A percentile compares a stretch with the other conserved stretches of the same genome.
Evolutionary conservation across 2,329 filamentous ascomycete species (phyloP).

Genomic region (Fusarium nelsonii): DNA sequence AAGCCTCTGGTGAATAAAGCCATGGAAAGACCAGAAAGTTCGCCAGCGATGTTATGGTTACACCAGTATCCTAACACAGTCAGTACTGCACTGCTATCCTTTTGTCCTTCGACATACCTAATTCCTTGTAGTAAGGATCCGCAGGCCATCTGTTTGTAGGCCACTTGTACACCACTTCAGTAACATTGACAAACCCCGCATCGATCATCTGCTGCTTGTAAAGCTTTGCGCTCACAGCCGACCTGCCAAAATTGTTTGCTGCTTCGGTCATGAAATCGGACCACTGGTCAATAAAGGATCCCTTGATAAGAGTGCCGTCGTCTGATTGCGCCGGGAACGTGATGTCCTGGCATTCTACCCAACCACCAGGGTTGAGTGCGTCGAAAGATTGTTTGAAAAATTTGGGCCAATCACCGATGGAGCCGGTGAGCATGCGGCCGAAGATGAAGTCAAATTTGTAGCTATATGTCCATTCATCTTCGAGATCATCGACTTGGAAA

Average conservation of each 20-base stretch:
- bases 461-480: slow-evolving; percentile 56
- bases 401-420: slow-evolving; percentile 52
- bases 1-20: slow-evolving; percentile 55
- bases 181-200: slow-evolving; percentile 66
- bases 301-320: slow-evolving; percentile 54
- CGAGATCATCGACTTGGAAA: slow-evolving; percentile 61
- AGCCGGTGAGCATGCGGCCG: slow-evolving; percentile 55
- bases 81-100: rapidly evolving
- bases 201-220: slow-evolving; percentile 58
- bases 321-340: slow-evolving; percentile 56
- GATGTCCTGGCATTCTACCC: slow-evolving; percentile 59
- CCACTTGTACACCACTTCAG: slow-evolving; percentile 61
- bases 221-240: slow-evolving; percentile 47
- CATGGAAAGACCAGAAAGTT: slow-evolving; percentile 54
- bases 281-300: slow-evolving; percentile 48
- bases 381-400: slow-evolving; percentile 55
- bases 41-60: slow-evolving; percentile 51
- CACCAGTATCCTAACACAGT: slow-evolving; percentile 53
- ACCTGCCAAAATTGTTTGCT: slow-evolving; percentile 49
- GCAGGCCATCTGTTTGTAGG: slow-evolving; percentile 66
- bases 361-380: slow-evolving; percentile 58
- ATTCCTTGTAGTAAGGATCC: slow-evolving; percentile 63
- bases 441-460: slow-evolving; percentile 59
- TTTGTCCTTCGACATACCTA: slow-evolving; percentile 52
- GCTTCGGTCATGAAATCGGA: slow-evolving; percentile 49